Conservation (phyloP, 1,284 basidiomycete species). For the Pyrrhoderma noxium region DNA sequence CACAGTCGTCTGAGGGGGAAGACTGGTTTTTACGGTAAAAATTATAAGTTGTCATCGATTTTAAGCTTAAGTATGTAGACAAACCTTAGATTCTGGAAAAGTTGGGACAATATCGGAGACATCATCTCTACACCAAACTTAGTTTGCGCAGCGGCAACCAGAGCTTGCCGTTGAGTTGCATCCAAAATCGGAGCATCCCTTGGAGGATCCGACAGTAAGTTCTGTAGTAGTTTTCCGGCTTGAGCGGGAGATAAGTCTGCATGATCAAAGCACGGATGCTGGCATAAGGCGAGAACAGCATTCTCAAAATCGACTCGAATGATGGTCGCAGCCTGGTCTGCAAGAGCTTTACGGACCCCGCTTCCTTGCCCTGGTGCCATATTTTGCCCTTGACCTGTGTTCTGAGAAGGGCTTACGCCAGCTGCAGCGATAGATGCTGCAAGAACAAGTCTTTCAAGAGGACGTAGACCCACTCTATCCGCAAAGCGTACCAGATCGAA, state of each 20-base stretch:
- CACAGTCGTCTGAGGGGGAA: constrained; percentile 57
- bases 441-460: constrained; percentile 74
- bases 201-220: constrained; percentile 57
- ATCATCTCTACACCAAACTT: constrained; percentile 62
- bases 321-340: constrained; percentile 55
- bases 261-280: constrained; percentile 72
- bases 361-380: background rate
- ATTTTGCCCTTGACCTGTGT: background rate
- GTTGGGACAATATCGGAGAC: constrained; percentile 43
- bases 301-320: constrained; percentile 72
- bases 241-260: constrained; percentile 70
- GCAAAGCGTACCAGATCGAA: constrained; percentile 75
- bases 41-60: background rate
- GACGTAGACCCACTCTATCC: constrained; percentile 66
- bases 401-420: constrained; percentile 24
- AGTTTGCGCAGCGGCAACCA: constrained; percentile 64
- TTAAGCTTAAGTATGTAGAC: constrained; percentile 23
- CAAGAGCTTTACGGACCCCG: constrained; percentile 59
- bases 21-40: constrained; percentile 36
- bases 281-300: constrained; percentile 63
- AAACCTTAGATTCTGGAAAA: constrained; percentile 42
- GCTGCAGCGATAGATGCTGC: constrained; percentile 66
- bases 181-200: constrained; percentile 63
- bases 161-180: constrained; percentile 58
- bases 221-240: constrained; percentile 70